Conservation (phyloP, 495 filamentous ascomycete species). For the Lindgomyces ingoldianus region DNA sequence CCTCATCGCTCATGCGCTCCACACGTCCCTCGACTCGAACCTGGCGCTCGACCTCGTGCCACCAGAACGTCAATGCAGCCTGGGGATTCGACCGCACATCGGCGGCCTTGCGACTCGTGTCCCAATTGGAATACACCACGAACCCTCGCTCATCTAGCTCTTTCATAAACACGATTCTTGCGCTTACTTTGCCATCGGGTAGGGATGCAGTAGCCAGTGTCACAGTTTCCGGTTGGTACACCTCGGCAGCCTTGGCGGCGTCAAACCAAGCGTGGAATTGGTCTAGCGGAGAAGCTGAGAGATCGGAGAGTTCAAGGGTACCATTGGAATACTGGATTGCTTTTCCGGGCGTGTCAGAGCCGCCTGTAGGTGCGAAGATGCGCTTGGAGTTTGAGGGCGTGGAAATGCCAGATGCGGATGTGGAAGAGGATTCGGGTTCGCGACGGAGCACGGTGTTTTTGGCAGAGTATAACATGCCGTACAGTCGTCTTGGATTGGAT, state of each 20-base stretch:
- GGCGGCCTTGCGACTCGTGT: constrained; percentile 66
- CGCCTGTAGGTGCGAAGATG: constrained; percentile 45
- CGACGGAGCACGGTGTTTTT: not conserved
- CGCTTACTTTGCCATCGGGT: constrained; percentile 79
- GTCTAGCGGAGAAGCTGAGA: constrained; percentile 61
- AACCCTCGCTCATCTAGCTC: constrained; percentile 73
- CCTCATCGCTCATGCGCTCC: constrained; percentile 65
- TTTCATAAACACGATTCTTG: constrained; percentile 89
- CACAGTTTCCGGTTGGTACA: constrained; percentile 74
- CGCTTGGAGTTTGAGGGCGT: constrained; percentile 27
- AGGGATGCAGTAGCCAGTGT: constrained; percentile 82
- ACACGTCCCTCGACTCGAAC: constrained; percentile 78
- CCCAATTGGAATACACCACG: constrained; percentile 92
- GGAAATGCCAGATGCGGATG: not conserved
- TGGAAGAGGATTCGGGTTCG: not conserved
- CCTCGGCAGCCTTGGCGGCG: constrained; percentile 58
- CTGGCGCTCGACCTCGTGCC: constrained; percentile 74
- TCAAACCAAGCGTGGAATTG: constrained; percentile 91
- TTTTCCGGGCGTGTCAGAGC: constrained; percentile 49
- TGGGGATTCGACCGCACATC: constrained; percentile 68
- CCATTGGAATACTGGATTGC: constrained; percentile 65
- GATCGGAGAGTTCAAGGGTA: constrained; percentile 55
- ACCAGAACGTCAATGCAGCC: constrained; percentile 77
- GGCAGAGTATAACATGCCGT: constrained; percentile 1
- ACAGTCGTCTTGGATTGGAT: not conserved